A percentile compares a stretch with the other conserved stretches of the same genome.
Conservation (phyloP, 331 rosid species). For the Malus hybrid region DNA sequence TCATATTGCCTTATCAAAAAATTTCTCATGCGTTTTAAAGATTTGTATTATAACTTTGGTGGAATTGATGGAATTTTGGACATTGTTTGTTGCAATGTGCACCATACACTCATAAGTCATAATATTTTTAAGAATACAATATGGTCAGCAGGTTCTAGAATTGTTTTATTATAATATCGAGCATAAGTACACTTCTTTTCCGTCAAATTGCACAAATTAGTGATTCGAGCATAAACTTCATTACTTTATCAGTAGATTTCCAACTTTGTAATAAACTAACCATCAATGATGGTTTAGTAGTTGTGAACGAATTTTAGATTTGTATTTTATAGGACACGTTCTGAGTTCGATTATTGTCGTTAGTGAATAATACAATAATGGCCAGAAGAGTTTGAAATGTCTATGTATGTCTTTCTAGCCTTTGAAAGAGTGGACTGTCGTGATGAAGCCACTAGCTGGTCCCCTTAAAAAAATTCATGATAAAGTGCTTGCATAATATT, state of each 20-base stretch:
- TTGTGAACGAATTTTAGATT: no score
- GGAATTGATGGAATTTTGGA: background rate
- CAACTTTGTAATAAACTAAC: no score
- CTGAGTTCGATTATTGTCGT: no score
- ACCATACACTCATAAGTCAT: background rate
- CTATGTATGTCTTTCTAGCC: no score
- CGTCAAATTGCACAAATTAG: background rate
- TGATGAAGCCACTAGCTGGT: no score
- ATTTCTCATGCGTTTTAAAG: background rate
- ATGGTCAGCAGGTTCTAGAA: background rate
- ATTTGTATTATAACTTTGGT: background rate
- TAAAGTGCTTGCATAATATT: no score
- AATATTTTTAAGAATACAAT: background rate
- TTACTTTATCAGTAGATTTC: no score
- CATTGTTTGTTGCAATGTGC: background rate
- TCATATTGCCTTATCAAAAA: no score
- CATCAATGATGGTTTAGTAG: rapidly evolving
- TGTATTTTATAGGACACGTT: no score
- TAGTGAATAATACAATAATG: no score
- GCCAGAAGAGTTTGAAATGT: no score
- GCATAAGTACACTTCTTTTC: background rate
- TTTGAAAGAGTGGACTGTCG: rapidly evolving
- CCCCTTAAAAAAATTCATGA: no score
- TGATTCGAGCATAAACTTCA: background rate
- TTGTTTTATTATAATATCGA: background rate